A percentile compares a stretch with the other conserved stretches of the same genome.
phyloP scores from a whole-genome alignment of 2,329 filamentous ascomycete genomes.

The Scytalidium lignicola region DNA sequence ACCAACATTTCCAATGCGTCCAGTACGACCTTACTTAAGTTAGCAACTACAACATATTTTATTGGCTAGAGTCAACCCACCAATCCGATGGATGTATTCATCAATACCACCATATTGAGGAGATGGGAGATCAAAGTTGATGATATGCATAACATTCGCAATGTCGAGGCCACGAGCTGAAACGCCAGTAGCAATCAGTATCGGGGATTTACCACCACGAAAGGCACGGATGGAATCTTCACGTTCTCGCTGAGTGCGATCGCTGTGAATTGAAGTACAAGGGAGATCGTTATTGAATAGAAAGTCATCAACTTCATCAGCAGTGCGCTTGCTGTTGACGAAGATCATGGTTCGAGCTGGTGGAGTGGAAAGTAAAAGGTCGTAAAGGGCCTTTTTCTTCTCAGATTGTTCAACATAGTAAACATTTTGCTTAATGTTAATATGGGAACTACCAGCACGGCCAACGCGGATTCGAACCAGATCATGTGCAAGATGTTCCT shows the following conservation, averaged over 20 bases:
- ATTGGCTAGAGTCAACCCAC: conserved; percentile 41
- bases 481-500: conserved; percentile 66
- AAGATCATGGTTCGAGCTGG: conserved; percentile 84
- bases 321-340: conserved; percentile 72
- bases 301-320: conserved; percentile 83
- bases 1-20: conserved; percentile 83
- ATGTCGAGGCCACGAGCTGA: conserved; percentile 87
- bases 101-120: conserved; percentile 76
- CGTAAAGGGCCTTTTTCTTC: conserved; percentile 68
- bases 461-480: conserved; percentile 82
- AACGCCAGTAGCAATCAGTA: conserved; percentile 82
- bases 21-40: conserved; percentile 67
- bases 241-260: conserved; percentile 83
- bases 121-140: conserved; percentile 87
- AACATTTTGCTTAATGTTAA: conserved; percentile 77
- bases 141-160: conserved; percentile 78
- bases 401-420: conserved; percentile 57
- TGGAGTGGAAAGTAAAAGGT: conserved; percentile 64
- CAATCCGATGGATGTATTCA: conserved; percentile 93
- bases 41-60: conserved; percentile 4
- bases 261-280: conserved; percentile 80
- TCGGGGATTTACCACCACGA: conserved; percentile 66
- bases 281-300: conserved; percentile 77
- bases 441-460: conserved; percentile 75
- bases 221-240: conserved; percentile 89